Evolutionary conservation across 768 basidiomycete species (phyloP).

Genomic region (Sarcodon sp.): DNA sequence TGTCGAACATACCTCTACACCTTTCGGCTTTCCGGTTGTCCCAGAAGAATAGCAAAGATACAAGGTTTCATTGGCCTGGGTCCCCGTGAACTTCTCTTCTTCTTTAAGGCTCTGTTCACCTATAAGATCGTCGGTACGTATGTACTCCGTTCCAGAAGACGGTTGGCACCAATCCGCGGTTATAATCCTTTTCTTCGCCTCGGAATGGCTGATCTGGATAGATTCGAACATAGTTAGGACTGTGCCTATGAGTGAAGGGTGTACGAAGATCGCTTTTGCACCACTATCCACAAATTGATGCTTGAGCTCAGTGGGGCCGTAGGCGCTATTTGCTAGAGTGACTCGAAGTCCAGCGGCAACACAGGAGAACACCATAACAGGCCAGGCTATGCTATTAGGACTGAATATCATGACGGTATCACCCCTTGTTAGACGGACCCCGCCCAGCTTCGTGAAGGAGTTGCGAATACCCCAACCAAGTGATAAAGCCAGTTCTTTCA

Average conservation of each 20-base stretch:
- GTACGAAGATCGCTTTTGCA: constrained; percentile 49
- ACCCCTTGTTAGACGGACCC: constrained; percentile 26
- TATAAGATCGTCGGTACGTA: constrained; percentile 36
- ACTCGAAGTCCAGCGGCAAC: constrained; percentile 56
- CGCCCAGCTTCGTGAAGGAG: constrained; percentile 6
- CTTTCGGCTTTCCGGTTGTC: constrained; percentile 74
- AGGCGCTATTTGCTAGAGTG: constrained; percentile 65
- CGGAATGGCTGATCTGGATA: constrained; percentile 29
- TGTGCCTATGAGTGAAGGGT: constrained; percentile 45
- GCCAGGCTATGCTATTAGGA: constrained; percentile 51
- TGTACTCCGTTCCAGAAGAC: constrained; percentile 15
- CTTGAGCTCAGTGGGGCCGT: constrained; percentile 53
- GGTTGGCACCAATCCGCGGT: constrained; percentile 25
- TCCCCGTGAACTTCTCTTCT: constrained; percentile 45
- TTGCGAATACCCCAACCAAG: constrained; percentile 45
- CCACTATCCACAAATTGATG: constrained; percentile 62
- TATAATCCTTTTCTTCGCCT: constrained; percentile 42
- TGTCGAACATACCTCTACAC: constrained; percentile 37
- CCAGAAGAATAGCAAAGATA: constrained; percentile 57
- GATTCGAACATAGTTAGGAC: constrained; percentile 43
- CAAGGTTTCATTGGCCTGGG: constrained; percentile 40
- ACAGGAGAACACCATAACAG: constrained; percentile 28
- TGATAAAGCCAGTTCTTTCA: constrained; percentile 38
- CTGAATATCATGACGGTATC: constrained; percentile 56
- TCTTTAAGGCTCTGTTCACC: constrained; percentile 29